Base-by-base conservation (phyloP, 2,329 filamentous ascomycete genomes). In the Alternaria gaisen region DNA sequence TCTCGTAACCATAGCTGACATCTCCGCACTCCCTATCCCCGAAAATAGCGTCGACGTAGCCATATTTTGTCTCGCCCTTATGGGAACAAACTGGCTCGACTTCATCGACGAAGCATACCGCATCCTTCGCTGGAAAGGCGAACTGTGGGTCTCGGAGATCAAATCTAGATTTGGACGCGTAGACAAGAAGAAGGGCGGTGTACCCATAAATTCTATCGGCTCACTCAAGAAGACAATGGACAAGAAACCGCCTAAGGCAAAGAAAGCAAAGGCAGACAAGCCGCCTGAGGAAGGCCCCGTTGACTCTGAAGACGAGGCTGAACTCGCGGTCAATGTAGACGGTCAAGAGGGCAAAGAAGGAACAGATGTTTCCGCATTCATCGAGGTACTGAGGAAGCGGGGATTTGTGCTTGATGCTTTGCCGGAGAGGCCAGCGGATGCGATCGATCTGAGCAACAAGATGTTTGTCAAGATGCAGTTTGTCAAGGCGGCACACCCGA, bases 381-480 rank as follows among this genome's bases (percentile, higher is more conserved):
- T 98, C 7, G 90, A 94, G 53, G 93, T 94, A 1, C 85, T 98
- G 65, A 83, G 86, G 52, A 88, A 89, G 68, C 85, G 94, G 20
- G 95, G 95, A 0, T 97, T 99, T 73, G 84, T 94, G n/a, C 84
- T 97, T 30, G 90, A 80, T 57, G 75, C 73, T 30, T 61, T 71
- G 40, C 71, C 71, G 0, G 76, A 91, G 70, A 87, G 87, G 9
- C 87, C 86, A 69, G 85, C 82, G 65, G 79, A 79, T 24, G 87
- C 90, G 0, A 85, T 97, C 10, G 93, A 99, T 81, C 82, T 96
- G 72, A 87, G 86, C 57, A 99, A 99, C 81, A 96, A 91, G 82
- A 99, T 99, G 95, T 99, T 99, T 82, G 94, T 98, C 69, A 92
- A 91, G 81, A 94, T 99, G 93, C 88, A 91, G 71, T 99, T 99